phyloP scores from a whole-genome alignment of 2,329 filamentous ascomycete genomes.

The Paecilomyces formosus region DNA sequence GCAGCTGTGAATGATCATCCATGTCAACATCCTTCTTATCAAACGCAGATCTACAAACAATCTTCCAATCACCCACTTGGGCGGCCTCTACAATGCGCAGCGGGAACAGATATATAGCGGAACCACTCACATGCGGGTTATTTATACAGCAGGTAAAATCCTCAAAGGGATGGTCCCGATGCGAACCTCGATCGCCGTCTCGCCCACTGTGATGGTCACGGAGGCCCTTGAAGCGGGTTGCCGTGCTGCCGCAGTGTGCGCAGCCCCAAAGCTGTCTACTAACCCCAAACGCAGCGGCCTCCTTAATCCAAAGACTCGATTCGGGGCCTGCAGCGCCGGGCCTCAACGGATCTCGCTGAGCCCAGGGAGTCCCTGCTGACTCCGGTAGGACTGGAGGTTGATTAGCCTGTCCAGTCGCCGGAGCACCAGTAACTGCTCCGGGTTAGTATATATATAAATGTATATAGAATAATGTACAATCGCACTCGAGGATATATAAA shows the following conservation, averaged over 20 bases:
- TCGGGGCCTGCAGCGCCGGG: neutral
- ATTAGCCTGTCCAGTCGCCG: neutral
- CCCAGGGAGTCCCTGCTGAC: neutral
- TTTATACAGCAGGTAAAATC: slow-evolving; percentile 2
- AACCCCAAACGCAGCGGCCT: neutral
- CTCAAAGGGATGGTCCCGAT: slow-evolving; percentile 1
- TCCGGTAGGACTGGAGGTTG: neutral
- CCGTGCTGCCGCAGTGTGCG: neutral
- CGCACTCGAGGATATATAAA: neutral
- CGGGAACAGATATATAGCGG: neutral
- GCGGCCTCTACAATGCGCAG: neutral
- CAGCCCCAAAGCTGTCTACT: slow-evolving; percentile 1
- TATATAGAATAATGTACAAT: neutral
- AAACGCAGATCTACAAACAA: neutral
- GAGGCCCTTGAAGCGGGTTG: neutral
- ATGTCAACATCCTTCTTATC: neutral
- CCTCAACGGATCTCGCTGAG: neutral
- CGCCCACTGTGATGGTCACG: slow-evolving; percentile 1
- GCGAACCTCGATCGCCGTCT: neutral
- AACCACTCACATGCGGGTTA: slow-evolving; percentile 1
- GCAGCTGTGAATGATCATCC: neutral
- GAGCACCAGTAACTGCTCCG: neutral
- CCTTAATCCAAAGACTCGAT: neutral
- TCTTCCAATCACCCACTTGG: neutral
- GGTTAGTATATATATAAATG: neutral